Percentiles rank a stretch among this genome's conserved stretches.
Conservation (phyloP, 169 alveolate species). For the Plasmodium blacklocki region DNA sequence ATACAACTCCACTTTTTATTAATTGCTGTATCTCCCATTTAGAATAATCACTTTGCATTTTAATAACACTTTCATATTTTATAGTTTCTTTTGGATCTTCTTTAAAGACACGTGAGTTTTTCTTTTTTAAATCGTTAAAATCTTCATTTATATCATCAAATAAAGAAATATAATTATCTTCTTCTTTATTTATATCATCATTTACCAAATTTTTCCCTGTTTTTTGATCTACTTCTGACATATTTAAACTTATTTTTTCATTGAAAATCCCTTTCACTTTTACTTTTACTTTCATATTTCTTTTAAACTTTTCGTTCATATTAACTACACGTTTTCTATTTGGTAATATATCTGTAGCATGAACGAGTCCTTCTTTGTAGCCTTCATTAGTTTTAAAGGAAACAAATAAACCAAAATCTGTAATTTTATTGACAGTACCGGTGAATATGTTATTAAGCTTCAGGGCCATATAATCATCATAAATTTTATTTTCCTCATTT, state of each 20-base stretch:
- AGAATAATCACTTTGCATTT: constrained; percentile 81
- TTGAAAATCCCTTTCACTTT: constrained; percentile 68
- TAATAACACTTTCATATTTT: constrained; percentile 76
- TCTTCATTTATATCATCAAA: constrained; percentile 45
- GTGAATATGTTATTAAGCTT: constrained; percentile 72
- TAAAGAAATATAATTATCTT: neutral
- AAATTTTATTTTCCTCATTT: neutral
- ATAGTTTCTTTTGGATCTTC: constrained; percentile 55
- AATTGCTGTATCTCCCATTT: constrained; percentile 86
- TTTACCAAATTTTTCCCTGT: constrained; percentile 81
- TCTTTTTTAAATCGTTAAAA: constrained; percentile 19
- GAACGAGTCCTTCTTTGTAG: constrained; percentile 86
- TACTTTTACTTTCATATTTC: constrained; percentile 79
- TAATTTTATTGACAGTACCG: constrained; percentile 80
- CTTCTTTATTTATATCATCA: constrained; percentile 11
- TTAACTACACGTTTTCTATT: constrained; percentile 49
- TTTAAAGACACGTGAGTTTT: constrained; percentile 3
- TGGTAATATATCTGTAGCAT: constrained; percentile 82
- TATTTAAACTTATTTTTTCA: constrained; percentile 85
- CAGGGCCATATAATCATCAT: constrained; percentile 4
- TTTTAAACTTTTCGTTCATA: constrained; percentile 39
- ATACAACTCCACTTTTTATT: constrained; percentile 78
- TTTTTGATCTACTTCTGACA: constrained; percentile 88
- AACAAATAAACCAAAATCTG: constrained; percentile 88
- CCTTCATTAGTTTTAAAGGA: constrained; percentile 81